These are phyloP conservation scores for Boletus subparvulus DNA, from an alignment of 768 basidiomycete species.

Conservation along the genomic window DNA sequence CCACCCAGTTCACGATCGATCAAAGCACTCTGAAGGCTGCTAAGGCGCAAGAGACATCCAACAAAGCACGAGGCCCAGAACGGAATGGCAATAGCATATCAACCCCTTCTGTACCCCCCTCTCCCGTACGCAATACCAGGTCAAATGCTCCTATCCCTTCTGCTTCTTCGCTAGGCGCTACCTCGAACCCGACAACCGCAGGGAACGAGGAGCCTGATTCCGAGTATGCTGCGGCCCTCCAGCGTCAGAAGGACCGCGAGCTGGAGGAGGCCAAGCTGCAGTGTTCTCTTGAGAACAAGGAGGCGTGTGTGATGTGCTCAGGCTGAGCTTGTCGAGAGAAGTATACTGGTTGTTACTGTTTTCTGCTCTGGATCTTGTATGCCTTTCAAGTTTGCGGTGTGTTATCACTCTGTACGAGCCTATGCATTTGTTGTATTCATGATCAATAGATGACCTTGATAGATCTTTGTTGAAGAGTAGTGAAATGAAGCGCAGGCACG, in stretches of 20 bases:
- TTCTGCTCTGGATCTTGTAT: constrained; percentile 6
- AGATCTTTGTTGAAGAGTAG: not conserved
- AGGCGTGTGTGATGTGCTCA: constrained; percentile 91
- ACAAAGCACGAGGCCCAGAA: constrained; percentile 17
- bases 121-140: constrained; percentile 30
- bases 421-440: constrained; percentile 20
- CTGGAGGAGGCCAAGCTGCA: constrained; percentile 76
- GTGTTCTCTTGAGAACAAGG: constrained; percentile 92
- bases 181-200: constrained; percentile 25
- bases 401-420: constrained; percentile 11
- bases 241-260: constrained; percentile 68
- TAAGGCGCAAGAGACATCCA: constrained; percentile 25
- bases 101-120: constrained; percentile 27
- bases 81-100: constrained; percentile 17
- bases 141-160: constrained; percentile 33
- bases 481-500: no score
- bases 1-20: constrained; percentile 97
- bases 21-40: constrained; percentile 70
- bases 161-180: constrained; percentile 12
- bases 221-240: constrained; percentile 78
- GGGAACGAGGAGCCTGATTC: constrained; percentile 47
- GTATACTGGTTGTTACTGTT: not conserved
- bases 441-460: constrained; percentile 3
- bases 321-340: constrained; percentile 42
- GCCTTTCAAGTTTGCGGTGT: not conserved